Conservation (phyloP, 75 land plant species). For the Picea sitchensis region DNA sequence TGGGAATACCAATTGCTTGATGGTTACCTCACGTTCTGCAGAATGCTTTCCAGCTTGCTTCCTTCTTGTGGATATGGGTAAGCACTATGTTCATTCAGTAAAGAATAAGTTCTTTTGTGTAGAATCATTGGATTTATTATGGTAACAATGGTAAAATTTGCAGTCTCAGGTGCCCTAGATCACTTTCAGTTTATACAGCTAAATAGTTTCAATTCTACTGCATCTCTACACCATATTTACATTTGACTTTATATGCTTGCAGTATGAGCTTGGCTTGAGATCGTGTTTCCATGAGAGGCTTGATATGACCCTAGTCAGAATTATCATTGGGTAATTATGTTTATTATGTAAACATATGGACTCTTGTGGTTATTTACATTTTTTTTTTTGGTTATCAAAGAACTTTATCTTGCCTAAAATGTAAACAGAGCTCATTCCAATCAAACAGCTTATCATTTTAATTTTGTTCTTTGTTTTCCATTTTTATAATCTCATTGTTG, state of each 20-base stretch:
- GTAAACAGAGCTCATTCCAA: not conserved
- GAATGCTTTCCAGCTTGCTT: constrained; percentile 42
- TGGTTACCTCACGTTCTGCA: constrained; percentile 8
- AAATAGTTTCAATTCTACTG: not conserved
- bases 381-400: not conserved
- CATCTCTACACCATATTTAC: not conserved
- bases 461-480: not conserved
- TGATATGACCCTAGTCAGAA: constrained; percentile 19
- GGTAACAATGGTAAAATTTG: not conserved
- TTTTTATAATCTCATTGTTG: not conserved
- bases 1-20: not conserved
- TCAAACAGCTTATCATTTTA: not conserved
- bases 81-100: constrained; percentile 1
- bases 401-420: not conserved
- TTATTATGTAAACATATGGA: constrained; percentile 4
- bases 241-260: constrained; percentile 14
- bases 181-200: not conserved
- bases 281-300: constrained; percentile 38
- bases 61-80: constrained; percentile 40
- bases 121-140: too few species aligned
- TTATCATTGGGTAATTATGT: constrained; percentile 23
- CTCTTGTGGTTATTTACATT: not conserved
- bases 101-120: not conserved
- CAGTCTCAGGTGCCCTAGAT: not conserved
- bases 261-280: constrained; percentile 33